Base-by-base conservation (phyloP, 2,329 filamentous ascomycete genomes). In the Emmonsia crescens region DNA sequence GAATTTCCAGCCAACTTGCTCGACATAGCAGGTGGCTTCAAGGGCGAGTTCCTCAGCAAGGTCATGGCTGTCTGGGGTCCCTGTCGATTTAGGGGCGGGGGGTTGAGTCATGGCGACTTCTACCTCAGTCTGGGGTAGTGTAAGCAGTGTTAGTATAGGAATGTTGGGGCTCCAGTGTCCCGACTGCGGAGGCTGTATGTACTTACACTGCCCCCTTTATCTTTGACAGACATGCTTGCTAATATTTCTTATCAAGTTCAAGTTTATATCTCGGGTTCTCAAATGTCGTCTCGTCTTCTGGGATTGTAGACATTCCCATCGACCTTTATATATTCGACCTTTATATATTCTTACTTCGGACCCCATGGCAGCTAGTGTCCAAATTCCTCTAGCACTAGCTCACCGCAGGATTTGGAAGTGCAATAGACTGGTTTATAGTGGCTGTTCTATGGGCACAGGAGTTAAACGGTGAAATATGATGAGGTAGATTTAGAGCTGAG, bases 1-100 rank as follows among this genome's bases (percentile, higher is more conserved):
- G 38, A 59, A 59, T 36, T 44, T 46, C 31, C 33, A 59, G 19
- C 56, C 56, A 40, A 59, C 56, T 24, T 59, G 33, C 33, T 59
- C 56, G 42, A 59, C 56, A 46, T 59, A 36, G 40, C 27, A 36
- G 27, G 56, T 59, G n/a, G 56, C 56, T 31, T 59, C 33, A 24
- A 40, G 31, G 33, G 56, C 56, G 14, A 59, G 33, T 29, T 40
- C 27, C 42, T 59, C 56, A 48, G 44, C 44, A 48, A 48, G 44
- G 44, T 48, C 44, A 24, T 48, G 44, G 44, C 44, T 48, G 44
- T 8, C 3, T 24, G 44, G 44, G 44, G 3, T 48, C 44, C 44
- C 44, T n/a, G 44, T 19, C 19, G 44, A 48, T 48, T 8, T 16
- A 48, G 44, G 10, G 5, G 21, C 44, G 44, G 44, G 44, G 44